Evolutionary conservation across 116 monocot species (phyloP).

Genomic region (Posidonia oceanica): DNA sequence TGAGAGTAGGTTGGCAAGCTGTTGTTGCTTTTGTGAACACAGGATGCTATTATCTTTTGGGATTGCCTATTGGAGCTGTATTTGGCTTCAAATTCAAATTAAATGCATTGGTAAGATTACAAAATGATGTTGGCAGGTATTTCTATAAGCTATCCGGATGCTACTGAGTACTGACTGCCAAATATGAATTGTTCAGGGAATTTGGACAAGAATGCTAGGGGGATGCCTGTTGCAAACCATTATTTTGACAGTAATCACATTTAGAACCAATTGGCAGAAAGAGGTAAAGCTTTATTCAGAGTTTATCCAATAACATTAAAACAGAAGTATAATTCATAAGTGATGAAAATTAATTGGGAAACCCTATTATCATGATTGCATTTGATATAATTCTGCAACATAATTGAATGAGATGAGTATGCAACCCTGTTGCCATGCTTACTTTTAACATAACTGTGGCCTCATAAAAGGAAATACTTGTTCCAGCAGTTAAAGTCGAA

Average conservation of each 20-base stretch:
- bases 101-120: slow-evolving; percentile 34
- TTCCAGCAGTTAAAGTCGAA: no score
- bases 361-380: no score
- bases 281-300: no score
- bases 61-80: slow-evolving; percentile 65
- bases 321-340: no score
- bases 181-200: slow-evolving; percentile 13
- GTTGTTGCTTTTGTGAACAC: slow-evolving; percentile 62
- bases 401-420: no score
- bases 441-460: no score
- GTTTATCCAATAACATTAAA: no score
- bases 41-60: slow-evolving; percentile 66
- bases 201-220: slow-evolving; percentile 22
- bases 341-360: no score
- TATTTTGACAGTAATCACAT: slow-evolving; percentile 11
- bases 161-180: not conserved
- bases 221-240: slow-evolving; percentile 17
- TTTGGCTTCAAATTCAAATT: slow-evolving; percentile 68
- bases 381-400: no score
- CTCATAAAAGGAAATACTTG: no score
- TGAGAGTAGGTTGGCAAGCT: slow-evolving; percentile 85
- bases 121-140: not conserved
- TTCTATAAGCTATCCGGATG: no score
- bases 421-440: no score
- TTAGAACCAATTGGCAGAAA: slow-evolving; percentile 22